Evolutionary conservation across 768 basidiomycete species (phyloP).

Genomic region (Russula virescens): DNA sequence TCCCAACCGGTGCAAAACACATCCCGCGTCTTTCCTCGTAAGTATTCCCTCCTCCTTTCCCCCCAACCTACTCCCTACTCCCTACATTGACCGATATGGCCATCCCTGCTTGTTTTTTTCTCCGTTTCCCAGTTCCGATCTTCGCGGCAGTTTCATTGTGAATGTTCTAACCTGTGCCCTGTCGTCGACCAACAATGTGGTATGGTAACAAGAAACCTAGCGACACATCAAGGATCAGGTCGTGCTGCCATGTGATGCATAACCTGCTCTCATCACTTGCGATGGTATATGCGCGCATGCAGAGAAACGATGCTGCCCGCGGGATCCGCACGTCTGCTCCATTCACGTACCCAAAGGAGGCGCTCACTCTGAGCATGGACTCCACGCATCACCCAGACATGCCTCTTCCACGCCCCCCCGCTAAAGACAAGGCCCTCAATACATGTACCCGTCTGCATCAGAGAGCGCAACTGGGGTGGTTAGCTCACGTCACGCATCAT

Average conservation of each 20-base stretch:
- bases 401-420: background rate
- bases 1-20: slow-evolving; percentile 9
- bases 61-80: background rate
- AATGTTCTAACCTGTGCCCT: background rate
- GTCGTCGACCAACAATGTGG: too few relatives aligned
- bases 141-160: background rate
- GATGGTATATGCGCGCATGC: background rate
- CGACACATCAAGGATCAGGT: background rate
- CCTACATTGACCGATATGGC: background rate
- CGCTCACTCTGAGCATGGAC: background rate
- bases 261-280: background rate
- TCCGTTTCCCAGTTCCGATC: background rate
- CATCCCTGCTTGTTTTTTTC: background rate
- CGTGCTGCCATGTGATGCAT: background rate
- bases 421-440: background rate
- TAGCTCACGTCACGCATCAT: background rate
- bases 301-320: background rate
- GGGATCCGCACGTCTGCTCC: slow-evolving; percentile 4
- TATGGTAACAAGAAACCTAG: background rate
- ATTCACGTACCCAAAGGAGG: background rate
- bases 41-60: background rate
- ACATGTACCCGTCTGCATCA: background rate
- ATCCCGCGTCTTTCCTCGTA: background rate
- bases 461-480: background rate
- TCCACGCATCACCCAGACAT: background rate